Evolutionary conservation across 2,329 filamentous ascomycete genomes (phyloP), one percentile per base, ranked within the genome.

Genomic region (Scedosporium dehoogii): DNA sequence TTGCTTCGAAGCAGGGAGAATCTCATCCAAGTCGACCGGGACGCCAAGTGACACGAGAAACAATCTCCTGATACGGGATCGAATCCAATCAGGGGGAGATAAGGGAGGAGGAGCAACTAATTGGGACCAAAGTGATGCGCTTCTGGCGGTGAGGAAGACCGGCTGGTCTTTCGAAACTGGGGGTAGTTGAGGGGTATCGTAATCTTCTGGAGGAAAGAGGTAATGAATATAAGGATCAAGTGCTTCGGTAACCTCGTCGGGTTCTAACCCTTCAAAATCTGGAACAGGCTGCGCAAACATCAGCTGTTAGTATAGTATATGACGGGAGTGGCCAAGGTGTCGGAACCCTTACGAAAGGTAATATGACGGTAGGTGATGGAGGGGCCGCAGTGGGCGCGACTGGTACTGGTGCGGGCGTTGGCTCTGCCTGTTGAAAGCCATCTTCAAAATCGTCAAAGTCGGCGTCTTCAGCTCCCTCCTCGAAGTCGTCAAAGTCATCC

Each of bases 1-100:
- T 73, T 99, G 94, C 75, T 97, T 97, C 12, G 91, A 96, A 0
- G 93, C 92, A 0, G 94, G 94, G 6, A 99, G 84, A 62, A 99
- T 97, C 77, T 99, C 94, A 74, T 99, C 94, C 0, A 99, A 82
- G 70, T 99, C 94, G 55, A 99, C 91, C 1, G 94, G 94, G 0
- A 99, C 94, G 18, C 94, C 94, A 0, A 99, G 84, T 1, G 92
- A 97, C 61, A 99, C 92, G 51, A 99, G 85, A 73, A 99, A 99
- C 27, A 99, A 84, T 29, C 94, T 90, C 61, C 94, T 87, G 68
- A 96, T 99, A 60, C 92, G 90, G 60, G 92, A 96, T 66, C 94
- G 91, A 64, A 97, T 96, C 94, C 94, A 99, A 74, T 99, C 94
- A 0, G 94, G 93, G 5, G 94, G 94, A 70, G 96, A 92, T 44